Conservation (phyloP, 2,329 filamentous ascomycete species). For the Colletotrichum eleusines region DNA sequence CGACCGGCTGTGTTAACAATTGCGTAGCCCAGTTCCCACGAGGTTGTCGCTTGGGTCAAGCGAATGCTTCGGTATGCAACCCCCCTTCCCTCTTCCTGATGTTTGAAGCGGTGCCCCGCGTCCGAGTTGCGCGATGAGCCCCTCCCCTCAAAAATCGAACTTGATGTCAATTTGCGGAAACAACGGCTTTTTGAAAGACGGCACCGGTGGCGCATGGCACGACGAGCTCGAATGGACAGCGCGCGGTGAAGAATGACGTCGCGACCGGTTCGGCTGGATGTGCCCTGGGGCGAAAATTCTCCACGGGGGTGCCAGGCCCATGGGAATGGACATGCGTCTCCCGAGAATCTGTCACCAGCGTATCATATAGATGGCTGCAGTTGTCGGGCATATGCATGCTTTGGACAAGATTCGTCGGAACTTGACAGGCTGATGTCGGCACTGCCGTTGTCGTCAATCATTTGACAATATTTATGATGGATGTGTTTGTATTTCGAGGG, state of each 20-base stretch:
- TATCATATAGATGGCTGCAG: not conserved
- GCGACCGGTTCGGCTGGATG: constrained; percentile 8
- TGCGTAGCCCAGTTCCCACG: constrained; percentile 72
- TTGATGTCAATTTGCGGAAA: not conserved
- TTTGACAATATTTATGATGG: not conserved
- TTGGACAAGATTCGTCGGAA: constrained; percentile 8
- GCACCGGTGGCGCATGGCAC: not conserved
- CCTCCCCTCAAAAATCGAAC: constrained; percentile 19
- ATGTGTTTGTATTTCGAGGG: constrained; percentile 22
- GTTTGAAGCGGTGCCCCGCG: constrained; percentile 10
- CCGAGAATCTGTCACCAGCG: not conserved
- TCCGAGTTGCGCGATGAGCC: constrained; percentile 3
- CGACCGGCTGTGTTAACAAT: constrained; percentile 11
- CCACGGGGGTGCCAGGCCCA: not conserved
- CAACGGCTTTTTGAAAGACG: not conserved
- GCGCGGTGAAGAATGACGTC: constrained; percentile 1
- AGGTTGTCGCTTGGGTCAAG: constrained; percentile 99
- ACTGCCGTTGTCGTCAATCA: constrained; percentile 23
- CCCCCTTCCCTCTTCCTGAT: constrained; percentile 3
- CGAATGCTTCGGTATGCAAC: constrained; percentile 83
- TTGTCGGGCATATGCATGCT: constrained; percentile 1
- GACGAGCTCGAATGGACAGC: not conserved
- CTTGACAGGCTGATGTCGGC: not conserved
- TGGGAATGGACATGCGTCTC: not conserved
- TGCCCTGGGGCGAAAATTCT: not conserved